Evolutionary conservation across 2,329 filamentous ascomycete genomes (phyloP).

Genomic region (Aureobasidium sp.): DNA sequence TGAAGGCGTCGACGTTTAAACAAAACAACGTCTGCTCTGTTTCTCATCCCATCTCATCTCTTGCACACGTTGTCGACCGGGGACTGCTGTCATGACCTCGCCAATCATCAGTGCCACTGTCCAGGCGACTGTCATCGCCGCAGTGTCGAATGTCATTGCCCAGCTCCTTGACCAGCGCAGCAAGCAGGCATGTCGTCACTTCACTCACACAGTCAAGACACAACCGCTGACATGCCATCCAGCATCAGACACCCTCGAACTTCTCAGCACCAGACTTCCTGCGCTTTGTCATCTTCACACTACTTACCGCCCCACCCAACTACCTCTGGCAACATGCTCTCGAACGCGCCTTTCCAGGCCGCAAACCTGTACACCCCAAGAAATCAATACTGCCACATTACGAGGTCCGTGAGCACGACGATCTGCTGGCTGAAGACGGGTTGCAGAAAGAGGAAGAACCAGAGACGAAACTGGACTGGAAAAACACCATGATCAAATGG

Average conservation of each 20-base stretch:
- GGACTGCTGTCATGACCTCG: slow-evolving; percentile 26
- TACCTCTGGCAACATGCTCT: slow-evolving; percentile 53
- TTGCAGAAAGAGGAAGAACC: background rate
- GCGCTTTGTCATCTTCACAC: slow-evolving; percentile 48
- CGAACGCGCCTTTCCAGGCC: slow-evolving; percentile 48
- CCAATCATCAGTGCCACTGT: slow-evolving; percentile 51
- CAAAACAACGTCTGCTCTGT: background rate
- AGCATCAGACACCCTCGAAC: slow-evolving; percentile 33
- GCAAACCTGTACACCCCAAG: slow-evolving; percentile 18
- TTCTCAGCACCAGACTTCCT: slow-evolving; percentile 45
- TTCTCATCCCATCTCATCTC: slow-evolving; percentile 23
- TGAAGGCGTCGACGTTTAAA: background rate
- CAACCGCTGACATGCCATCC: background rate
- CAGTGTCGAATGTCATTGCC: slow-evolving; percentile 64
- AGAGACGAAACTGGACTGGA: background rate
- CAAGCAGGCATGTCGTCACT: background rate
- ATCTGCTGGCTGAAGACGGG: background rate
- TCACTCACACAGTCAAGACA: too few relatives aligned
- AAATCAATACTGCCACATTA: background rate
- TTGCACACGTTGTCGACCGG: background rate
- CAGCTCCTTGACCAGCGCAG: slow-evolving; percentile 51
- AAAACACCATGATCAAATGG: slow-evolving; percentile 43
- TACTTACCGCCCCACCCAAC: slow-evolving; percentile 51
- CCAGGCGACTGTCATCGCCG: slow-evolving; percentile 59
- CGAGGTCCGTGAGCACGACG: background rate